Evolutionary conservation across 306 rosid species (phyloP), one percentile per base, ranked within the genome.

Genomic region (Adenanthera pavonina): DNA sequence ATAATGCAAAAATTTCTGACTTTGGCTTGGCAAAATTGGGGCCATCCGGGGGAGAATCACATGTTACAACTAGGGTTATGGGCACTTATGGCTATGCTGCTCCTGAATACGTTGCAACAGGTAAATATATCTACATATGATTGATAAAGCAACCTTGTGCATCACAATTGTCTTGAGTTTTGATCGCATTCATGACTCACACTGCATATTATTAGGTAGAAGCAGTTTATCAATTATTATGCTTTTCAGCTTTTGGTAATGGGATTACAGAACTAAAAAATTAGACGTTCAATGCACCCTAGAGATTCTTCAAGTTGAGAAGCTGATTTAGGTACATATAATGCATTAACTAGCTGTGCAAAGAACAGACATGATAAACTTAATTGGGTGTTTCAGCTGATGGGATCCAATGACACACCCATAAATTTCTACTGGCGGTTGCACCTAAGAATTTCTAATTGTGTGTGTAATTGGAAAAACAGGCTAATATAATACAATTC

Each of bases 41-140:
- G 76, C 97, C 99, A 70, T 57, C 92, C 2, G 92, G 85, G 30
- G 93, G 73, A 84, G 89, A 90, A 17, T 78, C 99, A 6, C 98
- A 95, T 46, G 99, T 95, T 78, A 89, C 92, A n/a, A 93, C 98
- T 17, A 85, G 97, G 83, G 47, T 93, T 67, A 93, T 91, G 87
- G 99, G 99, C 83, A 90, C 97, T 1, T 74, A 67, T 65, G 99
- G 97, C 35, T 93, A 95, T 79, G 95, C 92, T 70, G 99, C 99
- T 72, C 97, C 98, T 3, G 99, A 95, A 83, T 91, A 93, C 75
- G 67, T 93, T 40, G 91, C 94, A 56, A 95, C 97, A 79, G 97
- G 97, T 95, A 75, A 89, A 76, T 52, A 33, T 51, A 57, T 77
- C 40, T 43, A n/a, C 13, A 11, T 12, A 20, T 34, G 73, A 68